A percentile compares a stretch with the other conserved stretches of the same genome.
Evolutionary conservation across 306 rosid species (phyloP).

Genomic region (Senna siamea): DNA sequence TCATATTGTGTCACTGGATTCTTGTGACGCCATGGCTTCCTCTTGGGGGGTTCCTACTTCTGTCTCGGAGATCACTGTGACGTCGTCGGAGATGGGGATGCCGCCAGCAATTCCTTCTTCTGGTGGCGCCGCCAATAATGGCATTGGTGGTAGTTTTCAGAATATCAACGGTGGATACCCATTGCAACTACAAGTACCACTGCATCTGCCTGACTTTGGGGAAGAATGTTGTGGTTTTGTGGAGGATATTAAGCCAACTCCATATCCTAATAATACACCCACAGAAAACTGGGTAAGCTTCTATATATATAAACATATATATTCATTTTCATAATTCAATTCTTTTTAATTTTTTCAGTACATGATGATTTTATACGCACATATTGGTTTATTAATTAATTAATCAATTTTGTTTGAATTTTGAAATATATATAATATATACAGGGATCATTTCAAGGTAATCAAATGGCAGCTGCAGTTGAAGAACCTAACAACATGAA

Average conservation of each 20-base stretch:
- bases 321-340: no score
- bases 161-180: slow-evolving; percentile 29
- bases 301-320: no score
- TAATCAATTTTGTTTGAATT: no score
- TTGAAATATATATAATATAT: no score
- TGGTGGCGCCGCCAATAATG: not conserved
- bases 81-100: no score
- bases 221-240: slow-evolving; percentile 29
- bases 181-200: not conserved
- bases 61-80: slow-evolving; percentile 12
- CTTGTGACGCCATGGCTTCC: not conserved
- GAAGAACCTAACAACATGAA: slow-evolving; percentile 63
- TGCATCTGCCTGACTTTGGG: slow-evolving; percentile 19
- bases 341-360: no score
- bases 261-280: slow-evolving; percentile 29
- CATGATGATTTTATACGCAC: no score
- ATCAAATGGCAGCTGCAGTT: slow-evolving; percentile 51
- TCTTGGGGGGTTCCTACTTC: slow-evolving; percentile 9
- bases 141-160: slow-evolving; percentile 25
- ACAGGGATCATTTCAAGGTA: slow-evolving; percentile 42
- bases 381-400: no score
- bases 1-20: slow-evolving; percentile 14
- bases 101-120: slow-evolving; percentile 6
- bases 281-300: slow-evolving; percentile 43
- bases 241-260: slow-evolving; percentile 46